Conservation (phyloP, 192 early-diverging fungal genomes). For the Backusella morwellensis region DNA sequence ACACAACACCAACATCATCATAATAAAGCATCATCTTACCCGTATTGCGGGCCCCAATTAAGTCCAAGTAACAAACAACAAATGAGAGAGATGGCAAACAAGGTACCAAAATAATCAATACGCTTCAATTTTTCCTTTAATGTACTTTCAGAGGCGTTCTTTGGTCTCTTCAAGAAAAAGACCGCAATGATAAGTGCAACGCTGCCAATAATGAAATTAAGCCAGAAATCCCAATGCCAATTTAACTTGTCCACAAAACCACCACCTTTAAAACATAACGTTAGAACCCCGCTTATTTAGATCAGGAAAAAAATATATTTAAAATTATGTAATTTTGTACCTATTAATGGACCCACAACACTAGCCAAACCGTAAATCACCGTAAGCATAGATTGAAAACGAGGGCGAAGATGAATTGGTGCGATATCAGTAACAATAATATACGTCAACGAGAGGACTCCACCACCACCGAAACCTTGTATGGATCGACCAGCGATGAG, state of each 20-base stretch:
- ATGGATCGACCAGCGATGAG: slow-evolving; percentile 65
- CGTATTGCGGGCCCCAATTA: slow-evolving; percentile 61
- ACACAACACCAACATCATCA: not conserved
- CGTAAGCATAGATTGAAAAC: slow-evolving; percentile 62
- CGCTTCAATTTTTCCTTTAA: slow-evolving; percentile 51
- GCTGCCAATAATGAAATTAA: slow-evolving; percentile 23
- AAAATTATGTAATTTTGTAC: slow-evolving; percentile 28
- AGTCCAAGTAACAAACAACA: slow-evolving; percentile 56
- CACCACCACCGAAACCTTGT: slow-evolving; percentile 62
- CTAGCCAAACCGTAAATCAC: slow-evolving; percentile 60
- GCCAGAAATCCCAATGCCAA: slow-evolving; percentile 74
- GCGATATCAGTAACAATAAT: slow-evolving; percentile 73
- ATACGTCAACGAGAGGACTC: slow-evolving; percentile 57
- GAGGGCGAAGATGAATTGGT: slow-evolving; percentile 61
- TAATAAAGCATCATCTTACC: slow-evolving; percentile 8
- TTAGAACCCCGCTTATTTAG: not conserved
- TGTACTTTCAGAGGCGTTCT: slow-evolving; percentile 36
- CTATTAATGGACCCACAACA: slow-evolving; percentile 60
- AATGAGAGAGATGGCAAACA: slow-evolving; percentile 47
- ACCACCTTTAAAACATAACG: slow-evolving; percentile 48
- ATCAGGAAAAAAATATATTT: slow-evolving; percentile 20
- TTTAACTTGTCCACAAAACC: slow-evolving; percentile 62
- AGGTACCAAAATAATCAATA: slow-evolving; percentile 60
- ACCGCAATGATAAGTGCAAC: slow-evolving; percentile 9
- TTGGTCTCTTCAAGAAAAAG: slow-evolving; percentile 47